Percentiles rank a stretch among this genome's conserved stretches.
Conservation (phyloP, 2,329 filamentous ascomycete genomes). For the Lasiodiplodia hormozganensis region DNA sequence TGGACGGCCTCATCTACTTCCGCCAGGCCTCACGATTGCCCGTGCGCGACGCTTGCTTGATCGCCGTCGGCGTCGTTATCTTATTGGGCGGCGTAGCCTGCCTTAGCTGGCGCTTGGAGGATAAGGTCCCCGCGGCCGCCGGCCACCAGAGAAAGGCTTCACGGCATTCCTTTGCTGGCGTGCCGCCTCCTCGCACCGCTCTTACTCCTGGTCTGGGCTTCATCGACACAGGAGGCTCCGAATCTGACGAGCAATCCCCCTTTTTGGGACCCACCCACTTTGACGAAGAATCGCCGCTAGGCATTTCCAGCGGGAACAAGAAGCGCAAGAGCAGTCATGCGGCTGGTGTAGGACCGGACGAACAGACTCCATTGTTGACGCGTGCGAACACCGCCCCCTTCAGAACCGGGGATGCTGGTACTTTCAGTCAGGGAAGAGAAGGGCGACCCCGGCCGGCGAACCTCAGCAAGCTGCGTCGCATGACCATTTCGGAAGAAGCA, state of each 20-base stretch:
- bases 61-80: slow-evolving; percentile 85
- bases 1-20: slow-evolving; percentile 98
- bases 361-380: slow-evolving; percentile 46
- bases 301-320: slow-evolving; percentile 23
- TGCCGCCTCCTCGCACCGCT: slow-evolving; percentile 64
- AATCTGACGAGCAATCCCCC: slow-evolving; percentile 33
- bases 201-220: slow-evolving; percentile 84
- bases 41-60: slow-evolving; percentile 76
- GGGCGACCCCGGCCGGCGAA: not conserved
- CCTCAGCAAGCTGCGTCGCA: slow-evolving; percentile 40
- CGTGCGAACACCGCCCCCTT: slow-evolving; percentile 44
- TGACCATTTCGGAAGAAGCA: slow-evolving; percentile 68
- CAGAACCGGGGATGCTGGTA: not conserved
- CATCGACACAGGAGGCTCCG: slow-evolving; percentile 54
- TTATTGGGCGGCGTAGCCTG: slow-evolving; percentile 87
- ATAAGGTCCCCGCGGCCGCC: slow-evolving; percentile 62
- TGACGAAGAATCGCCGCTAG: slow-evolving; percentile 28
- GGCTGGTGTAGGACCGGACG: slow-evolving; percentile 36
- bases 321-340: slow-evolving; percentile 25
- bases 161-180: slow-evolving; percentile 47
- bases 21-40: slow-evolving; percentile 83
- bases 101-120: slow-evolving; percentile 90
- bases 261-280: slow-evolving; percentile 25
- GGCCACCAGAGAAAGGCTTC: slow-evolving; percentile 20
- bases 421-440: slow-evolving; percentile 9